These are phyloP conservation scores for Talaromyces sp. DNA, from an alignment of 2,329 filamentous ascomycete genomes.

Conservation along the genomic window DNA sequence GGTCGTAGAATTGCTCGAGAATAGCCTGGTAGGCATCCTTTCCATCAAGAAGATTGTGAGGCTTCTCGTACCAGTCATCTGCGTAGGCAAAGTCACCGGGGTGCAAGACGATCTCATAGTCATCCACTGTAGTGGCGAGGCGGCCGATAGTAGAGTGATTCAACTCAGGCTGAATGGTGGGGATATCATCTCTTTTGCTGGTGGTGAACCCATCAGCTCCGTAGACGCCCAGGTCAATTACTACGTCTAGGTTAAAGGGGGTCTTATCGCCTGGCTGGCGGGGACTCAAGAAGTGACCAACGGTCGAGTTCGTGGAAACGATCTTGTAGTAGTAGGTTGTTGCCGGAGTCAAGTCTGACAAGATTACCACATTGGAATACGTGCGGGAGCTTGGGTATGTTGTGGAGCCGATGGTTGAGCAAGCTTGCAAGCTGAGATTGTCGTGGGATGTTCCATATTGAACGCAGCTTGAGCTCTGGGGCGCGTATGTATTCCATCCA, in stretches of 20 bases:
- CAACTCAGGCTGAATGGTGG: conserved; percentile 46
- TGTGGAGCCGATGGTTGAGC: conserved; percentile 40
- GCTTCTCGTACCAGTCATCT: conserved; percentile 51
- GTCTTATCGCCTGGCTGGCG: conserved; percentile 51
- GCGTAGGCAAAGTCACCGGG: conserved; percentile 51
- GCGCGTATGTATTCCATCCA: conserved; percentile 53
- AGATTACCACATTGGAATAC: conserved; percentile 46
- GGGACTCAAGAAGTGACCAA: conserved; percentile 52
- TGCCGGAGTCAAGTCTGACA: conserved; percentile 45
- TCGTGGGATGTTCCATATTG: conserved; percentile 45
- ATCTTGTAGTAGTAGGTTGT: conserved; percentile 60
- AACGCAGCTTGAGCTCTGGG: conserved; percentile 46
- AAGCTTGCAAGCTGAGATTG: conserved; percentile 38
- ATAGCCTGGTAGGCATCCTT: conserved; percentile 53
- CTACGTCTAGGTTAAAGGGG: conserved; percentile 49
- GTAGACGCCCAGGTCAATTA: conserved; percentile 54
- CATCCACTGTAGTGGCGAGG: conserved; percentile 48
- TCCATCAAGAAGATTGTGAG: conserved; percentile 46
- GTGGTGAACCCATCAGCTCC: conserved; percentile 51
- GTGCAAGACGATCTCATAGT: conserved; percentile 47
- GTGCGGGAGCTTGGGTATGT: conserved; percentile 54
- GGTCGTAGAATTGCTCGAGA: conserved; percentile 53
- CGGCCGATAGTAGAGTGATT: conserved; percentile 57
- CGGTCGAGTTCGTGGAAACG: conserved; percentile 50
- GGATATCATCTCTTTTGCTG: conserved; percentile 47